Base-by-base conservation (phyloP, 331 rosid genomes). In the Malus hybrid region DNA sequence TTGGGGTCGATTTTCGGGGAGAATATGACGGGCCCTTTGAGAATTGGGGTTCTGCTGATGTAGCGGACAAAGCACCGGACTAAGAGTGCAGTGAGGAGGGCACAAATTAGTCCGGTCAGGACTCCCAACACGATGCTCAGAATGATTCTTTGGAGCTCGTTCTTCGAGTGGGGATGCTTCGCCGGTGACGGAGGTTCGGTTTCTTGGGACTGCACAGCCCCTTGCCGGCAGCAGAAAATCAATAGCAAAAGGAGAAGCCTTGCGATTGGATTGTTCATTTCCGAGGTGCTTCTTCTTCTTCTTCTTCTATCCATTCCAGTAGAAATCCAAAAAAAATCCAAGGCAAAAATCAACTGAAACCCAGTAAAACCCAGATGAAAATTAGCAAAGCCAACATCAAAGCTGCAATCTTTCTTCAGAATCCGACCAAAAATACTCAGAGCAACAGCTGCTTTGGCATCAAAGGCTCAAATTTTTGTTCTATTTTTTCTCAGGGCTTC, bases 21-120 rank as follows among this genome's bases (percentile, higher is more conserved):
- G 79, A 95, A 95, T 60, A 92, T 89, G 14, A 95, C 99, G 11
- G 99, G 97, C 36, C 99, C 99, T 76, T 87, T 92, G 56, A 95
- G 97, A 72, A 92, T 86, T 70, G 99, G 99, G 71, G 97, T 89
- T 59, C 88, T 75, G 80, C 87, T 89, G 15, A 90, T 81, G 83
- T 92, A 95, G 72, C 82, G 82, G 39, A 90, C 88, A 68, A 90
- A 89, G 80, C 88, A 80, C 10, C 93, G 96, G 76, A 95, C 89
- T 54, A 86, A 63, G 19, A 85, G 76, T 61, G 93, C 99, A 44
- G 91, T 86, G 62, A 92, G 71, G 75, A 89, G 68, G 42, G 96
- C 88, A 36, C 87, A 85, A 48, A 83, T 71, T 29, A 92, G 75
- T 54, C 99, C 99, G 8, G 91, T 86, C 6, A 85, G 39, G 42